A percentile compares a stretch with the other conserved stretches of the same genome.
Evolutionary conservation across 208 protist genomes (phyloP).

Genomic region (Wallacemonas sp.): DNA sequence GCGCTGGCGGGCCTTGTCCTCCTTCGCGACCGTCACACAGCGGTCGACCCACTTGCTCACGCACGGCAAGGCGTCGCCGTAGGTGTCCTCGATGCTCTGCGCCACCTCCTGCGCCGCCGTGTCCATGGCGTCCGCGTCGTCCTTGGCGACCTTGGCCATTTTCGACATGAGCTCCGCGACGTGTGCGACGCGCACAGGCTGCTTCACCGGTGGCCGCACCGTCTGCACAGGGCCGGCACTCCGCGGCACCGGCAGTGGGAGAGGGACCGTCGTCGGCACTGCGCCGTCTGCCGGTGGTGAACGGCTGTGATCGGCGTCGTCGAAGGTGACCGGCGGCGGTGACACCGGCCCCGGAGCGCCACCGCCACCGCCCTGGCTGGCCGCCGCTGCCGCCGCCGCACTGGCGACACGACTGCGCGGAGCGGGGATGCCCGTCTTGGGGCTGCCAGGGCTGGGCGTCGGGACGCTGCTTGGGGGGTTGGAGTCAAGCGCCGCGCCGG

Average conservation of each 20-base stretch:
- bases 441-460: not conserved
- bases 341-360: not conserved
- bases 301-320: not conserved
- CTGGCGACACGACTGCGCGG: not conserved
- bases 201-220: constrained; percentile 11
- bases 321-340: not conserved
- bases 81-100: constrained; percentile 35
- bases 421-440: not conserved
- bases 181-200: constrained; percentile 26
- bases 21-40: constrained; percentile 67
- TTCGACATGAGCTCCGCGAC: constrained; percentile 66
- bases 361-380: not conserved
- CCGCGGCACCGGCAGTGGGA: not conserved
- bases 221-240: not conserved
- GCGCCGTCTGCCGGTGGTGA: too few relatives aligned
- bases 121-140: not conserved
- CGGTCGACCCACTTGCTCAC: constrained; percentile 58
- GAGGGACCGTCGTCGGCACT: not conserved
- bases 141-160: constrained; percentile 15
- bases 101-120: constrained; percentile 26
- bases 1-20: constrained; percentile 49
- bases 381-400: not conserved
- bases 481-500: not conserved
- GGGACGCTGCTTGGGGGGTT: not conserved
- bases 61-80: constrained; percentile 39